Base-by-base conservation (phyloP, 2,329 filamentous ascomycete genomes). In the Fusarium piperis region DNA sequence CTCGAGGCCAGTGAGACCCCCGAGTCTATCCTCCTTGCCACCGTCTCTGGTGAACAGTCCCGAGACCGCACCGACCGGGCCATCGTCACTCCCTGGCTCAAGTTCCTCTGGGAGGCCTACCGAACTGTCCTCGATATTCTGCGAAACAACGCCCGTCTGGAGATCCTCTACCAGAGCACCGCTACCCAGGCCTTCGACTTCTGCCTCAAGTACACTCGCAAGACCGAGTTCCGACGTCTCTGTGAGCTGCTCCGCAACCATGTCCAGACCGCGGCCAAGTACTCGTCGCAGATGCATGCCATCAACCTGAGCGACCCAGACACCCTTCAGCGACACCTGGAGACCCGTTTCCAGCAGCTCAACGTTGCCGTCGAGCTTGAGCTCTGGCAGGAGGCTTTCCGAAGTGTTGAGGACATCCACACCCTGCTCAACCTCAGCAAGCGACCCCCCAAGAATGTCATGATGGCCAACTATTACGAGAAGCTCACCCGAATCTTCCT, bases 381-480 rank as follows among this genome's bases (percentile, higher is more conserved):
- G 85, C 86, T 99, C 48, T 99, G 96, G 96, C 96, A 99, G 85
- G 96, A 99, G 86, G 96, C 96, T 73, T 99, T 99, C 92, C 93
- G 96, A 82, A 98, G 94, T 79, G 95, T 99, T 56, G 96, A 99
- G 85, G 96, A 99, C 81, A 98, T 98, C 76, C 96, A 99, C 86
- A 98, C 95, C 58, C 90, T 99, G 62, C 91, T 99, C 75, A 98
- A 92, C 86, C 89, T 98, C 76, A 98, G 95, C 92, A 98, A 98
- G 90, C 93, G 96, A 62, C 95, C 95, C 39, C 92, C 96, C 61
- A 98, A 98, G 92, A 98, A 98, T 82, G 88, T 98, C 80, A 98
- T 99, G 96, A 99, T 99, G 96, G 96, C 96, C 85, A 99, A 98
- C 87, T 99, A 99, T 89, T 99, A 98, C 84, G 96, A 99, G 88